Evolutionary conservation across 805 yeast genomes (phyloP).

Genomic region (Metschnikowia shivogae): DNA sequence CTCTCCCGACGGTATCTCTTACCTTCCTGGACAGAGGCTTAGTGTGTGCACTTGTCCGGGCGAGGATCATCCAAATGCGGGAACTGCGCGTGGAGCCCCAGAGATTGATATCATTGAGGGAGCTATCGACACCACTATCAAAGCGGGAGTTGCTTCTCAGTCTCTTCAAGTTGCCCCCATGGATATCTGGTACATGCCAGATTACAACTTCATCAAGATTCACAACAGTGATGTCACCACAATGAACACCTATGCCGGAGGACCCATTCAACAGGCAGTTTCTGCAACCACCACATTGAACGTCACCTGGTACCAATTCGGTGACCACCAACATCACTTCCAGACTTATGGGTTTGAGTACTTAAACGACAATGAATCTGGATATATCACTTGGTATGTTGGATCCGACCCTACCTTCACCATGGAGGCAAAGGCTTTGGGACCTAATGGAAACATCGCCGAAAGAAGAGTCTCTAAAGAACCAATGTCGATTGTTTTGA

Average conservation of each 20-base stretch:
- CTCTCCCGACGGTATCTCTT: slow-evolving; percentile 37
- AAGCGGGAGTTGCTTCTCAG: slow-evolving; percentile 28
- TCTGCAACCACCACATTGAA: slow-evolving; percentile 34
- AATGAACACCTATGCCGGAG: slow-evolving; percentile 37
- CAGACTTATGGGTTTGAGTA: slow-evolving; percentile 37
- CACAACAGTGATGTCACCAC: slow-evolving; percentile 25
- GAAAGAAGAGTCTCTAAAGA: slow-evolving; percentile 81
- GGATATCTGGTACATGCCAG: slow-evolving; percentile 42
- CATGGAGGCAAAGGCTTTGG: slow-evolving; percentile 65
- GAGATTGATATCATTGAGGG: slow-evolving; percentile 26
- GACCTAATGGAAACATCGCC: slow-evolving; percentile 87
- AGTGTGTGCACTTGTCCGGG: slow-evolving; percentile 32
- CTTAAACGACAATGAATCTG: slow-evolving; percentile 25
- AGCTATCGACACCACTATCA: slow-evolving; percentile 15
- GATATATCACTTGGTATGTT: slow-evolving; percentile 33
- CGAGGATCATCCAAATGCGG: slow-evolving; percentile 35
- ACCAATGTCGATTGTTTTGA: slow-evolving; percentile 87
- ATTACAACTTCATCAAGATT: slow-evolving; percentile 31
- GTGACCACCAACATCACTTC: slow-evolving; percentile 19
- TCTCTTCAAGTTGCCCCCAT: slow-evolving; percentile 43
- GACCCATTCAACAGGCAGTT: slow-evolving; percentile 38
- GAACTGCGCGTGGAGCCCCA: slow-evolving; percentile 38
- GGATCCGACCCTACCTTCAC: slow-evolving; percentile 61
- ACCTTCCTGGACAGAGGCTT: slow-evolving; percentile 35
- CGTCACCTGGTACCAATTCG: slow-evolving; percentile 32